Base-by-base conservation (phyloP, 2,329 filamentous ascomycete genomes). In the Atkinsonella texensis region DNA sequence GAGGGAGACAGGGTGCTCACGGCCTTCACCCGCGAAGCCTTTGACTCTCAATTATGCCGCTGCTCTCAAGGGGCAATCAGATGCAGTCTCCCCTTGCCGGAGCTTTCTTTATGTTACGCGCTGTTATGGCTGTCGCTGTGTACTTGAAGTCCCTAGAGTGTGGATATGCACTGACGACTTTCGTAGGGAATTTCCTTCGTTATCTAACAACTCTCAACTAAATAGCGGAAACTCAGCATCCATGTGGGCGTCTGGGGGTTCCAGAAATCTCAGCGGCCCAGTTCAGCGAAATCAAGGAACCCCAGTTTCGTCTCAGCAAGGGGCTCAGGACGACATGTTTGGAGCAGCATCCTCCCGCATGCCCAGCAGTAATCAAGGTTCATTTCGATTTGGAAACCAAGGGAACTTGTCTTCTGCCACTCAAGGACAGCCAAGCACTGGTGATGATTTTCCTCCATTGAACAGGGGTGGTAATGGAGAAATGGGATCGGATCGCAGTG, bases 391-490 rank as follows among this genome's bases (percentile, higher is more conserved):
- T 55, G 74, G 76, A 43, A 74, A 64, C 57, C 76, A 77, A 57
- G 67, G 62, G 42, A 71, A 62, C 49, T 49, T 63, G 23, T 59
- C 67, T 15, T 70, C 72, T 55, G 62, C 75, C 48, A 63, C 73
- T 6, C 76, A 79, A 57, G 63, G 68, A 46, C 76, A 74, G 50
- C 63, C 71, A 3, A 74, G 63, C 50, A 73, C 68, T 51, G 72
- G 73, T 43, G 81, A 84, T 48, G 81, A 83, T 17, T 84, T 84
- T 51, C 80, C 80, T 6, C 80, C 81, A 17, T 63, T 84, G 51
- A 81, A 77, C 57, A 70, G 78, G 54, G 74, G 75, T 43, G 70
- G 69, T 35, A 79, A 76, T 55, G 77, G 78, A 20, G 79, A 83
- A 32, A 74, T 81, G 49, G 74, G 72, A 9, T 75, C 77, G 54